phyloP scores from a whole-genome alignment of 2,329 filamentous ascomycete genomes.

The Furcasterigmium furcatum region DNA sequence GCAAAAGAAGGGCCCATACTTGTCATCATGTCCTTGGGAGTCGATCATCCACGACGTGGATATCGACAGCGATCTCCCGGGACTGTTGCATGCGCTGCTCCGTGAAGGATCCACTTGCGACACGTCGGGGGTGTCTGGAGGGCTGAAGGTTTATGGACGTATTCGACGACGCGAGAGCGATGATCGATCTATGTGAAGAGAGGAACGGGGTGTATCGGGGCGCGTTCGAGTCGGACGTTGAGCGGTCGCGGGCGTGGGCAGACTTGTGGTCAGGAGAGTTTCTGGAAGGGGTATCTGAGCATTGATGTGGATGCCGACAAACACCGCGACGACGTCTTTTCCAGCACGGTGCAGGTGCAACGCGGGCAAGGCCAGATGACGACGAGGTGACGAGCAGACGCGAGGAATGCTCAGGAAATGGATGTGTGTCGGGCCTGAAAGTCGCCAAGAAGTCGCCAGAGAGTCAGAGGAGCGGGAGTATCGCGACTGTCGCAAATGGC shows the following conservation, averaged over 20 bases:
- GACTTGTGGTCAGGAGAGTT: too few species aligned
- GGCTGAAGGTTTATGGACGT: slow-evolving; percentile 5
- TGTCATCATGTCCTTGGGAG: slow-evolving; percentile 61
- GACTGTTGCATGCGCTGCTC: slow-evolving; percentile 46
- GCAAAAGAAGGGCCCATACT: slow-evolving; percentile 61
- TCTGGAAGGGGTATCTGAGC: too few species aligned
- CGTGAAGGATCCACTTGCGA: slow-evolving; percentile 12
- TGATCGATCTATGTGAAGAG: slow-evolving; percentile 5
- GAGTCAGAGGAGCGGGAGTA: not conserved
- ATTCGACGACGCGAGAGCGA: slow-evolving; percentile 12
- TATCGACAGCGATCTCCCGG: slow-evolving; percentile 45
- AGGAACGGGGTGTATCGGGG: slow-evolving; percentile 4
- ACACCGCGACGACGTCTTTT: too few species aligned
- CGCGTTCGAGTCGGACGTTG: slow-evolving; percentile 1
- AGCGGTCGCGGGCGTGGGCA: not conserved
- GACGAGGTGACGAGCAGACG: too few species aligned
- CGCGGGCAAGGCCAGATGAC: too few species aligned
- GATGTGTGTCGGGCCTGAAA: too few species aligned
- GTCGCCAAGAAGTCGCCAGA: not conserved
- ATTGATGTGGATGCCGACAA: too few species aligned
- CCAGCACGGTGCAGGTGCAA: too few species aligned
- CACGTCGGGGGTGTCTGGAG: not conserved
- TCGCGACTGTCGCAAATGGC: slow-evolving; percentile 1
- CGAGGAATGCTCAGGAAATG: too few species aligned
- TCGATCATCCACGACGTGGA: slow-evolving; percentile 59